Evolutionary conservation across 108 stramenopile genomes (phyloP).

Genomic region (Pseudonitzschia pungens): DNA sequence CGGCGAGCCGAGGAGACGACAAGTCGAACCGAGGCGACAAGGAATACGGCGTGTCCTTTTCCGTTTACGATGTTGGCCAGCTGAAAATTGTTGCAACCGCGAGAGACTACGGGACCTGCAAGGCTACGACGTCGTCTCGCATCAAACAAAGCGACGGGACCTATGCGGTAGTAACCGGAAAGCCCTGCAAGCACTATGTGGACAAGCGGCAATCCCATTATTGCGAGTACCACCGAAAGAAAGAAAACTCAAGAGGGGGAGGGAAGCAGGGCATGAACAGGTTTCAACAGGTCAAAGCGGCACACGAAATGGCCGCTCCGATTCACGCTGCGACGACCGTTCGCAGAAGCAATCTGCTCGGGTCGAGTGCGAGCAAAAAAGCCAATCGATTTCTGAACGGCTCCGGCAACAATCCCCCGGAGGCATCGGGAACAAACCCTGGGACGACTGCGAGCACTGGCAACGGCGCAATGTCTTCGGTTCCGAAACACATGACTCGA

Average conservation of each 20-base stretch:
- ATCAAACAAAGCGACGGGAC: constrained; percentile 33
- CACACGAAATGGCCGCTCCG: background rate
- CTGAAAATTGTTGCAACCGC: constrained; percentile 65
- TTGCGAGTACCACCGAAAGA: constrained; percentile 54
- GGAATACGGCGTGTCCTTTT: constrained; percentile 51
- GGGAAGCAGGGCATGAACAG: background rate
- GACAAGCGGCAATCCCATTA: constrained; percentile 56
- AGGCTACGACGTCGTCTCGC: constrained; percentile 35
- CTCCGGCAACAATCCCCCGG: background rate
- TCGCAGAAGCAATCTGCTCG: constrained; percentile 1
- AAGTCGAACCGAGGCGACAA: background rate
- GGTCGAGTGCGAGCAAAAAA: background rate
- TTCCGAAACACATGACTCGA: constrained; percentile 23
- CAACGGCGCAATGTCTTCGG: background rate
- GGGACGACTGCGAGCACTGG: background rate
- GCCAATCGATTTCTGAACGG: background rate
- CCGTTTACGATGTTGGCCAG: constrained; percentile 57
- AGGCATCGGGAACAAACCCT: constrained; percentile 10
- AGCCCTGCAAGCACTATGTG: constrained; percentile 48
- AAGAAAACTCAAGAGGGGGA: constrained; percentile 16
- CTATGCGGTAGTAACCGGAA: constrained; percentile 40
- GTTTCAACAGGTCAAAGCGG: constrained; percentile 10
- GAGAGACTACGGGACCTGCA: constrained; percentile 67
- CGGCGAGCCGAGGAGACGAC: constrained; percentile 27
- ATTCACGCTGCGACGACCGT: background rate